Base-by-base conservation (phyloP, 202 grass and related monocot genomes). In the Carex arenaria region DNA sequence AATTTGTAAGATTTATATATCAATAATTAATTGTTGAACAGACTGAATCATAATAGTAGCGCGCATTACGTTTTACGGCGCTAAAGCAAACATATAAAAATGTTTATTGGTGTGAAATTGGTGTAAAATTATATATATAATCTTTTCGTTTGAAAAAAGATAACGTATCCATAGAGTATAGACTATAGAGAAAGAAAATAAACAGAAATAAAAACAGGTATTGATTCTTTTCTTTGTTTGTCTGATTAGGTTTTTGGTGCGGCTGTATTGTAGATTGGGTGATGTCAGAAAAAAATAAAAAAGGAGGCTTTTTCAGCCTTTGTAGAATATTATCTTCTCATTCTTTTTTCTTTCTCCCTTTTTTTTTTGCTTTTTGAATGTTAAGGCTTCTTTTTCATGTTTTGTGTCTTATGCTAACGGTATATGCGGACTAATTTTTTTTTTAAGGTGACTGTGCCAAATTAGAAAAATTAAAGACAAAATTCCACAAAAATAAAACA, bases 311-410 rank as follows among this genome's bases (percentile, higher is more conserved):
- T 51, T 59, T 38, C 49, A n/a, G 14, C 28, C 4, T 57, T 57
- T 78, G 17, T 4, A 34, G 28, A 19, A 78, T 38, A 60, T 78
- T 59, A 59, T 78, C 30, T 59, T 55, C 49, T 76, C 26, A 28
- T 55, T 31, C 22, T 67, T 42, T 9, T 56, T 59, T 57, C 38
- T 59, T 5, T 18, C 47, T 49, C 60, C 18, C 19, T 22, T 34
- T 26, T 22, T 34, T 38, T 2, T 78, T 36, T 77, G 72, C 13
- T 59, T 59, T 78, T 30, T 78, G 30, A 53, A 78, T 78, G 73
- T 78, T 78, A 78, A 56, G 51, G 73, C 53, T 77, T 59, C 73
- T 15, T 77, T 77, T 59, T 57, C 73, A 13, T 34, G 73, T 36
- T 57, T 77, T 77, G 51, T 57, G 53, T 77, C 52, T 56, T 77